These are phyloP conservation scores for Lignosus rhinocerotis DNA, from an alignment of 1,284 basidiomycete species.

Conservation along the genomic window DNA sequence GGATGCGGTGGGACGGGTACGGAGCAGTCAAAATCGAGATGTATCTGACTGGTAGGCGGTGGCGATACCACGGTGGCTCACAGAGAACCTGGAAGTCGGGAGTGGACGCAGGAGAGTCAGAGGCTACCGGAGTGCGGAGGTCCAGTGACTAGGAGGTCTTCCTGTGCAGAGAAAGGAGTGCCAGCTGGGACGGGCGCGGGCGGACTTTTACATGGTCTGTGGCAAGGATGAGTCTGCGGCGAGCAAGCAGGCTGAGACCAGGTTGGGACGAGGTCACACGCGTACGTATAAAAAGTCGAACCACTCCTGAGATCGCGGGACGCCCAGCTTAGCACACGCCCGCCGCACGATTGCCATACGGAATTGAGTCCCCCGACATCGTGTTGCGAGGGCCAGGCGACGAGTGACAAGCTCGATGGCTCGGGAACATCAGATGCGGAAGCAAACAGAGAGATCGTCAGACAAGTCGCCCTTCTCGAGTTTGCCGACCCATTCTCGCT, in stretches of 20 bases:
- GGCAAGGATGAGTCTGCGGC: neutral
- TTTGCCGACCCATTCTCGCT: neutral
- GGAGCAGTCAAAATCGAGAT: neutral
- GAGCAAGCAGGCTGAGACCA: neutral
- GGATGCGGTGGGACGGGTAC: neutral
- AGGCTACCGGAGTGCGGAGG: neutral
- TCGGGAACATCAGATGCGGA: neutral
- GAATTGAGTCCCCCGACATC: neutral
- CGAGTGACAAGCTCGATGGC: neutral
- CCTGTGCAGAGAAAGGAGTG: neutral
- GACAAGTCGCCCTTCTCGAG: neutral
- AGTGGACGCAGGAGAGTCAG: neutral
- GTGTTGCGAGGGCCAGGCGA: neutral
- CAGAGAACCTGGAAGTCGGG: neutral
- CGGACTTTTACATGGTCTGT: slow-evolving; percentile 7
- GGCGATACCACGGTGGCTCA: neutral
- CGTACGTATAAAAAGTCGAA: slow-evolving; percentile 12
- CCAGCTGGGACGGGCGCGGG: neutral
- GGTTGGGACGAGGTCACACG: slow-evolving; percentile 1
- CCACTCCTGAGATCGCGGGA: neutral
- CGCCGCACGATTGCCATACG: too few relatives aligned
- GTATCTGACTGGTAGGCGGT: neutral
- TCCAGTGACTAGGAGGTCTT: neutral
- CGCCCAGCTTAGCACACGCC: too few relatives aligned
- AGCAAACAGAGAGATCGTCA: neutral